Conservation (phyloP, 164 flowering plant species). For the Nelumbo lutea region DNA sequence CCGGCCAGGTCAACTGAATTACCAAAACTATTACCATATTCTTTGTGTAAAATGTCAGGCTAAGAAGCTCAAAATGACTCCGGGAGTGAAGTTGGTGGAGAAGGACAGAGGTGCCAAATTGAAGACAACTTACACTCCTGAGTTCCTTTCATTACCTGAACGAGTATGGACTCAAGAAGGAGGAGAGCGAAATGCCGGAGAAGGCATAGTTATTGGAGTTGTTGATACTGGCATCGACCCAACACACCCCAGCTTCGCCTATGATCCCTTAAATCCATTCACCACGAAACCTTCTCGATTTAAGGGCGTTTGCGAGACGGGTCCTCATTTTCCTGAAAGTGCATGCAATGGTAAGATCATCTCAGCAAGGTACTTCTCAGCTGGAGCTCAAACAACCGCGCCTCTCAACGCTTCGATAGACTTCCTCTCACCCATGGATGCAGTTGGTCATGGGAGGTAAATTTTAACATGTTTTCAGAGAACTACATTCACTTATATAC, state of each 20-base stretch:
- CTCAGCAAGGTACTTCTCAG: constrained; percentile 78
- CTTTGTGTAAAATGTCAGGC: constrained; percentile 33
- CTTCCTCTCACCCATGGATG: constrained; percentile 86
- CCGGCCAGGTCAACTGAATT: too few relatives aligned
- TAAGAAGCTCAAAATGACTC: constrained; percentile 38
- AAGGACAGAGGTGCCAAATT: constrained; percentile 67
- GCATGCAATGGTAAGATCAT: constrained; percentile 92
- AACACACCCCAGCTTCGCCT: constrained; percentile 73
- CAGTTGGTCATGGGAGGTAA: constrained; percentile 93
- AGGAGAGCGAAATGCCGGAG: constrained; percentile 65
- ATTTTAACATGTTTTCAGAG: neutral
- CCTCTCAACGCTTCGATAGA: constrained; percentile 58
- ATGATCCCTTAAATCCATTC: constrained; percentile 38
- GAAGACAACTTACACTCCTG: constrained; percentile 91
- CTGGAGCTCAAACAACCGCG: constrained; percentile 63
- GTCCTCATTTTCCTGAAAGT: constrained; percentile 53
- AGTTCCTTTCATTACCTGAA: constrained; percentile 51
- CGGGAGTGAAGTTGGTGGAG: constrained; percentile 63
- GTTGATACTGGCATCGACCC: constrained; percentile 87
- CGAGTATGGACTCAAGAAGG: constrained; percentile 60
- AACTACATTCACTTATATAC: too few relatives aligned
- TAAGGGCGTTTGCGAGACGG: constrained; percentile 65
- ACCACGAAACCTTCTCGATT: constrained; percentile 34
- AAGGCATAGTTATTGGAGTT: constrained; percentile 83
- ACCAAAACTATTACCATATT: neutral